A percentile compares a stretch with the other conserved stretches of the same genome.
Conservation (phyloP, 169 alveolate genomes). For the Pseudocohnilembus persalinus region DNA sequence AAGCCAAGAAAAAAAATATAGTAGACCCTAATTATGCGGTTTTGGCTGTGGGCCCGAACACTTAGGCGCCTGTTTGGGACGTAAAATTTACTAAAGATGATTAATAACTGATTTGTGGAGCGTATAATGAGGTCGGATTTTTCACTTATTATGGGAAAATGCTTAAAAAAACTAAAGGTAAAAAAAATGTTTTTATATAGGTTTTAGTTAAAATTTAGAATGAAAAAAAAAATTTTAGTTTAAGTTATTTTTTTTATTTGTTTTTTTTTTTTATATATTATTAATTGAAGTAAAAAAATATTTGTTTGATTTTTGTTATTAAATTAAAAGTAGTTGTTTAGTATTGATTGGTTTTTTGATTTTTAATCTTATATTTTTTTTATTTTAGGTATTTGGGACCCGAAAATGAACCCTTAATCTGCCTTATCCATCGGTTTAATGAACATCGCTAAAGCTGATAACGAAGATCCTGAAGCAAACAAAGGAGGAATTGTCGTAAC, state of each 20-base stretch:
- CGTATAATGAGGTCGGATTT: constrained; percentile 78
- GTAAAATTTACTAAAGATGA: constrained; percentile 68
- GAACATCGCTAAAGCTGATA: constrained; percentile 43
- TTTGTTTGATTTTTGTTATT: too few species aligned
- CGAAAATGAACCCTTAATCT: constrained; percentile 51
- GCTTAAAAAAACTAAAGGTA: background rate
- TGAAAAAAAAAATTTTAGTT: too few species aligned
- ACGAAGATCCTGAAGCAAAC: constrained; percentile 65
- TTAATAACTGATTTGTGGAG: constrained; percentile 61
- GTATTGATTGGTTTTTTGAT: too few species aligned
- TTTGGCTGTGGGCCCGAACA: constrained; percentile 72
- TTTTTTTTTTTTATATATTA: too few species aligned
- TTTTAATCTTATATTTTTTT: too few species aligned
- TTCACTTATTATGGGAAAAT: constrained; percentile 61
- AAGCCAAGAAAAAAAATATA: constrained; percentile 29
- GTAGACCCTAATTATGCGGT: constrained; percentile 19
- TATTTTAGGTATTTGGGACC: constrained; percentile 83
- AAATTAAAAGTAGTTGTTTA: too few species aligned
- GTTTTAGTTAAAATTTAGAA: too few species aligned
- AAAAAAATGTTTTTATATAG: too few species aligned
- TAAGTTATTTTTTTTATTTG: too few species aligned
- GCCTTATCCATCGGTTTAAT: constrained; percentile 68
- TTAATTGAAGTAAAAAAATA: too few species aligned
- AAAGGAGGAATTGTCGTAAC: background rate
- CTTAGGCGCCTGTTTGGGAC: constrained; percentile 68